phyloP scores from a whole-genome alignment of 1,139 yeast genomes.

The Saccharomyces hybrid region DNA sequence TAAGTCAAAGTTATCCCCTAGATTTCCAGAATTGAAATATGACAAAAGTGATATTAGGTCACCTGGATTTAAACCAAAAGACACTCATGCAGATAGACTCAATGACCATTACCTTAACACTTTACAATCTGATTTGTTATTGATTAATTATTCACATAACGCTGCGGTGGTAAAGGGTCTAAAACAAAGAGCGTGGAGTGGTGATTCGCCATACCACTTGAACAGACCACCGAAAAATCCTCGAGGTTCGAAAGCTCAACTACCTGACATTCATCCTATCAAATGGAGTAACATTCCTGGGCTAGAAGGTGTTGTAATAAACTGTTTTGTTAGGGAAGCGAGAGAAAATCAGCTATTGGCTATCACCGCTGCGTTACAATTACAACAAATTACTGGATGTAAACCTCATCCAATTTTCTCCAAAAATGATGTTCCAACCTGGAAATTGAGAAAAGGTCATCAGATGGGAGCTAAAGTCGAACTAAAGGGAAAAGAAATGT shows the following conservation, averaged over 20 bases:
- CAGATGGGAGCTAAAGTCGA: conserved; percentile 87
- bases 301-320: conserved; percentile 57
- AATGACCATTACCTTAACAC: conserved; percentile 69
- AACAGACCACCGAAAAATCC: conserved; percentile 69
- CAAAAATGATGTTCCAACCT: conserved; percentile 71
- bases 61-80: conserved; percentile 67
- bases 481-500: conserved; percentile 73
- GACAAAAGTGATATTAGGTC: conserved; percentile 68
- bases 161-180: conserved; percentile 48
- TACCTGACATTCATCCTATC: conserved; percentile 66
- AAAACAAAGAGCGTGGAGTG: conserved; percentile 80
- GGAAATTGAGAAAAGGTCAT: conserved; percentile 85
- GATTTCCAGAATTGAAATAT: conserved; percentile 57
- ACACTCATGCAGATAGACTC: conserved; percentile 74
- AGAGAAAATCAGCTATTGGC: conserved; percentile 66
- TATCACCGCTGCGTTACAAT: conserved; percentile 68
- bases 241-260: conserved; percentile 55
- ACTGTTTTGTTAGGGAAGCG: conserved; percentile 73
- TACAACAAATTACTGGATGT: conserved; percentile 89
- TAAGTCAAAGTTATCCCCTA: conserved; percentile 63
- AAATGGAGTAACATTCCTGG: conserved; percentile 63
- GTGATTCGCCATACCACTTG: conserved; percentile 80
- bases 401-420: conserved; percentile 72
- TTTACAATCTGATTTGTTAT: conserved; percentile 65
- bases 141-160: conserved; percentile 69